Base-by-base conservation (phyloP, 2,329 filamentous ascomycete genomes). In the Botryotinia narcissicola region DNA sequence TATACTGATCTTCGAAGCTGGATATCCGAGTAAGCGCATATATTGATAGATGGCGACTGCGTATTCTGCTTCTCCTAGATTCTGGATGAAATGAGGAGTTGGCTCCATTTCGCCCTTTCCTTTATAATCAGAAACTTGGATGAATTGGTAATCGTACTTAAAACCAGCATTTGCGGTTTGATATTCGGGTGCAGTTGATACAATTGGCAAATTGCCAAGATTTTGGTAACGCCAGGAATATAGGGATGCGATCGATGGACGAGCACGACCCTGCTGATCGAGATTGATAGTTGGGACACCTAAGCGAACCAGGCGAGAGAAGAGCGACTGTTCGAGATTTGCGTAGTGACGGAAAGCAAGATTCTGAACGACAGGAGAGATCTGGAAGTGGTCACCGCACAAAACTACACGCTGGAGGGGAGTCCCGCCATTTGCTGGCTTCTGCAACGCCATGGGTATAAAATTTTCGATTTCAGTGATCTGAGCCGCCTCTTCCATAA, bases 401-500 rank as follows among this genome's bases (percentile, higher is more conserved):
- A 99, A 87, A 4, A 99, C 93, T 9, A 99, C 91, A 59, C 97
- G 88, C 82, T 98, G 94, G 20, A 99, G 84, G 5, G 91, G 89
- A 77, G 93, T 87, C 79, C 93, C 87, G 48, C 92, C 92, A 70
- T 91, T 85, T 76, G 89, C 89, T 32, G 92, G 89, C 76, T 93
- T 93, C 81, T 99, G 97, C 83, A 99, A 87, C n/a, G 95, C 93
- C 71, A 97, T 86, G 0, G 96, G 96, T 76, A 99, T 94, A 83
- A 99, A 98, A 76, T 94, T 97, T 81, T 99, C 96, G 63, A 98
- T 93, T 82, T 99, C 96, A 0, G 95, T 99, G 80, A 99, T 95
- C 81, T 99, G 96, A 20, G 96, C 96, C 8, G 96, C 95, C 86
- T 99, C 96, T 84, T 99, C 96, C 93, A 99, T 98, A 71, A 99